These are phyloP conservation scores for Chytridium lagenaria DNA, from an alignment of 371 early-diverging fungal species.

Conservation along the genomic window DNA sequence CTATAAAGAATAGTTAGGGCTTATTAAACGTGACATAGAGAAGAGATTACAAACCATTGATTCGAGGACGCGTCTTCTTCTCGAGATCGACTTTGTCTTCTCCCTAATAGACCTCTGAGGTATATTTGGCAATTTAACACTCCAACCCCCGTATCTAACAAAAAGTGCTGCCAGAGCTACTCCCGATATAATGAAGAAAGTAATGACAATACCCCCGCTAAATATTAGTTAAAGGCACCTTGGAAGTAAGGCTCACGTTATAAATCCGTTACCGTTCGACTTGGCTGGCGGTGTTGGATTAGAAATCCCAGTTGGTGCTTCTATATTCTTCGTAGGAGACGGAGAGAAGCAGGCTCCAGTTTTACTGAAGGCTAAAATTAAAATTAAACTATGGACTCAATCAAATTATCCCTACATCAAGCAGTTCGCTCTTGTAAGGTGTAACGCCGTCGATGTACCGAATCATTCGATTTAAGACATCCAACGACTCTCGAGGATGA, in stretches of 20 bases:
- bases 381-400: no score
- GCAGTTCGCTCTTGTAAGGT: neutral
- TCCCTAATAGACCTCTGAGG: no score
- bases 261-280: neutral
- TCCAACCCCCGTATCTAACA: neutral
- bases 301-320: neutral
- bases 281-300: neutral
- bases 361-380: neutral
- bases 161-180: neutral
- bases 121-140: neutral
- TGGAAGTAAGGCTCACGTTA: neutral
- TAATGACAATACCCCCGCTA: neutral
- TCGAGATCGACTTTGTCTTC: neutral
- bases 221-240: no score
- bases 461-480: conserved; percentile 80
- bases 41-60: no score
- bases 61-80: neutral
- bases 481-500: conserved; percentile 65
- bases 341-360: no score
- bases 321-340: neutral
- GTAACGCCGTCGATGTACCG: conserved; percentile 34
- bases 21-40: no score
- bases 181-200: neutral
- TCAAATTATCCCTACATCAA: neutral
- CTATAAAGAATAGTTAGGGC: no score